Conservation (phyloP, 1,284 basidiomycete species). For the Trichosporon sp. region DNA sequence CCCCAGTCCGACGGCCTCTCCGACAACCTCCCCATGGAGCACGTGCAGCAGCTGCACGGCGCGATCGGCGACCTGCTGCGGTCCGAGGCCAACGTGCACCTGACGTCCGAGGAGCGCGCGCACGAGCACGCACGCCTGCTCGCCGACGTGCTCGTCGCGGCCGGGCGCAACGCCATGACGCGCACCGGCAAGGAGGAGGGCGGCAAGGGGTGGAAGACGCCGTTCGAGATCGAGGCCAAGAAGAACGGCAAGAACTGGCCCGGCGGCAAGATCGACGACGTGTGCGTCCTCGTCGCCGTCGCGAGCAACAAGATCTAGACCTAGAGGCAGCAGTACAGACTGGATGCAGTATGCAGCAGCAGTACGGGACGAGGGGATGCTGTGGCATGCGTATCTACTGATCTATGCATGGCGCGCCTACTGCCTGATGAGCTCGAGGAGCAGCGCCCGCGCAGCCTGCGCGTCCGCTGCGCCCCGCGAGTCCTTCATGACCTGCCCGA, state of each 20-base stretch:
- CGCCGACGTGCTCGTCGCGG: constrained; percentile 51
- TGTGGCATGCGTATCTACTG: background rate
- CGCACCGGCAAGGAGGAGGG: constrained; percentile 39
- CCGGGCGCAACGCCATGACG: constrained; percentile 49
- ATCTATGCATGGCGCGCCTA: background rate
- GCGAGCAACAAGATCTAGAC: background rate
- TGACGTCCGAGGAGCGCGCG: constrained; percentile 32
- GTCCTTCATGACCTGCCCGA: constrained; percentile 84
- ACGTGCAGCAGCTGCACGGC: constrained; percentile 41
- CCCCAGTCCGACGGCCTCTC: constrained; percentile 55
- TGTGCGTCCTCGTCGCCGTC: background rate
- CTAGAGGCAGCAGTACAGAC: background rate
- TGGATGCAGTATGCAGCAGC: too few species aligned
- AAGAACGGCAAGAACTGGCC: constrained; percentile 48
- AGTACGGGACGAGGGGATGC: background rate
- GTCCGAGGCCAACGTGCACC: constrained; percentile 36
- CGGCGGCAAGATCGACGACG: constrained; percentile 52
- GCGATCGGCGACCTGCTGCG: constrained; percentile 30
- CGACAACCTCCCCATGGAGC: constrained; percentile 54
- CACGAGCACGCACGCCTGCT: constrained; percentile 44
- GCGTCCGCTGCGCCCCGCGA: constrained; percentile 73
- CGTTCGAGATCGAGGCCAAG: constrained; percentile 45
- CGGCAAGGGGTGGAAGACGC: constrained; percentile 42
- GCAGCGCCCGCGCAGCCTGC: constrained; percentile 40
- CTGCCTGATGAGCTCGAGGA: constrained; percentile 35